Percentiles rank a stretch among this genome's conserved stretches.
Conservation (phyloP, 139 green algal species). For the Chlorella sorokiniana region DNA sequence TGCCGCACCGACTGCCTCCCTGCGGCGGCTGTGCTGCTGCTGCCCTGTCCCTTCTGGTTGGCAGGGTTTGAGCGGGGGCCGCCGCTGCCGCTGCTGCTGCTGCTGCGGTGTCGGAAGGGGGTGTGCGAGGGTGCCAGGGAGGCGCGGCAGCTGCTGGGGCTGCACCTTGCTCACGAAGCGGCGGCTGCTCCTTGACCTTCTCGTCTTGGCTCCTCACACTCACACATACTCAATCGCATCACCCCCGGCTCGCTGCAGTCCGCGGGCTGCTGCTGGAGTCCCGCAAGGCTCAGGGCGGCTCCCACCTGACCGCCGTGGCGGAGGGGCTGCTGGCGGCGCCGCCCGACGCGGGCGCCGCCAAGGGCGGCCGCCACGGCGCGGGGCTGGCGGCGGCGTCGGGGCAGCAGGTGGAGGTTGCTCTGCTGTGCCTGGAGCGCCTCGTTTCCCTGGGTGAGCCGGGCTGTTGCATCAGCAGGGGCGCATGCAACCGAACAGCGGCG, state of each 20-base stretch:
- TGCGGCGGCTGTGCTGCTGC: background rate
- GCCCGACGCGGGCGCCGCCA: background rate
- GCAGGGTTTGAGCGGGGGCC: background rate
- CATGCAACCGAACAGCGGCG: no score
- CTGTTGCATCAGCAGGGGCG: background rate
- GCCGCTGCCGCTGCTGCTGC: background rate
- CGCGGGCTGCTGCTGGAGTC: conserved; percentile 35
- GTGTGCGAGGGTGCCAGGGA: no score
- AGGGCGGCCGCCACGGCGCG: conserved; percentile 3
- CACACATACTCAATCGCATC: no score
- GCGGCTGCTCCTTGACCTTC: background rate
- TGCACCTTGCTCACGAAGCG: background rate
- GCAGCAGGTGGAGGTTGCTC: conserved; percentile 38
- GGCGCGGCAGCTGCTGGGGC: background rate
- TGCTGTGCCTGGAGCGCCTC: conserved; percentile 46
- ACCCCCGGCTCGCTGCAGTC: no score
- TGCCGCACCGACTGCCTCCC: background rate
- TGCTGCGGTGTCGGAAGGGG: no score
- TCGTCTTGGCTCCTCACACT: no score
- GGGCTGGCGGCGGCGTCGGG: conserved; percentile 25
- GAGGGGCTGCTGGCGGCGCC: conserved; percentile 32
- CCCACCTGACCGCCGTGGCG: conserved; percentile 26
- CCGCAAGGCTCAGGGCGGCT: conserved; percentile 8
- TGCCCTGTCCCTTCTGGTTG: background rate
- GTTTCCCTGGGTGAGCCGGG: conserved; percentile 19